Conservation (phyloP, 2,329 filamentous ascomycete genomes). For the Sporothrix protearum region DNA sequence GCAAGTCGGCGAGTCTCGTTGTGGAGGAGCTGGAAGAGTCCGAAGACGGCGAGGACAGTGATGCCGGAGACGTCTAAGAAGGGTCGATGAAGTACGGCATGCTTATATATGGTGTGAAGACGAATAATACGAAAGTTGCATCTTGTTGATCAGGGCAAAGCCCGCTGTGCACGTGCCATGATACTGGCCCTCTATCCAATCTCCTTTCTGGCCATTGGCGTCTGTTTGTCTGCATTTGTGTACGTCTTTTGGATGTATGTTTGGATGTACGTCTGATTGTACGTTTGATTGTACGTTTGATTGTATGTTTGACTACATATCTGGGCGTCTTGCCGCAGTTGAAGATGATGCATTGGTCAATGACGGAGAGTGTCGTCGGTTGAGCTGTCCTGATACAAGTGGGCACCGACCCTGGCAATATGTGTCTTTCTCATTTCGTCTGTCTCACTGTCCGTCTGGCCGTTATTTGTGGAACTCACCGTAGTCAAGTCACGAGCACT, state of each 20-base stretch:
- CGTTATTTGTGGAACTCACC: not conserved
- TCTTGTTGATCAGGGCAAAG: not conserved
- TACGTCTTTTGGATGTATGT: not conserved
- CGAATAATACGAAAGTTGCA: not conserved
- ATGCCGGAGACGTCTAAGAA: not conserved
- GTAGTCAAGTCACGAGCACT: not conserved
- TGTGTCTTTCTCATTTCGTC: not conserved
- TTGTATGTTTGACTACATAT: not conserved
- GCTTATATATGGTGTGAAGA: not conserved
- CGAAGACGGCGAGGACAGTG: conserved; percentile 10
- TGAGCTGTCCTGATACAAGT: not conserved
- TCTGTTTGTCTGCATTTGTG: not conserved
- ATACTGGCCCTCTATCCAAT: not conserved
- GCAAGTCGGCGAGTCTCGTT: conserved; percentile 80
- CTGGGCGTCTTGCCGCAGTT: not conserved
- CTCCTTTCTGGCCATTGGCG: not conserved
- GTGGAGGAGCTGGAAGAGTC: conserved; percentile 59
- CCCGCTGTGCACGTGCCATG: not conserved
- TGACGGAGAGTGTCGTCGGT: not conserved
- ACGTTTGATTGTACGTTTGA: not conserved
- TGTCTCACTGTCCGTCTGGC: not conserved
- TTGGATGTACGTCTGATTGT: not conserved
- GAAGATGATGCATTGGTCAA: not conserved
- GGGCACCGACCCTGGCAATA: not conserved
- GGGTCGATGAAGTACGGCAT: not conserved